Conservation (phyloP, 352 stramenopile genomes). For the Phytophthora megakarya region DNA sequence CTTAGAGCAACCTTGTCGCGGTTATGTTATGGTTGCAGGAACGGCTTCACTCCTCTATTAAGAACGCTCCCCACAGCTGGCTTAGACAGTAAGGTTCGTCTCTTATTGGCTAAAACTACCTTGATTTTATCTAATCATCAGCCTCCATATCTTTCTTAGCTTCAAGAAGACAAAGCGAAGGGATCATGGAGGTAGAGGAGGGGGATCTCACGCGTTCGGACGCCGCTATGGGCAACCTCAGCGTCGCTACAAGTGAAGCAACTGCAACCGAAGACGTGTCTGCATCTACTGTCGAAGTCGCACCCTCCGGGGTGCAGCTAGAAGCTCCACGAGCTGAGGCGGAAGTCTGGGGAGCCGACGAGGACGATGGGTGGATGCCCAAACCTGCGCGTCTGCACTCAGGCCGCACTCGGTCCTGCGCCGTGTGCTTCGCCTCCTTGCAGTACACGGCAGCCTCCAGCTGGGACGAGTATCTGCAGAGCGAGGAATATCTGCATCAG, state of each 20-base stretch:
- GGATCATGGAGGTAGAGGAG: constrained; percentile 26
- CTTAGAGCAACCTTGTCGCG: too few relatives aligned
- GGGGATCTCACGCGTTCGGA: constrained; percentile 4
- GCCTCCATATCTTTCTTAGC: constrained; percentile 18
- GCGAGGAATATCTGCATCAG: constrained; percentile 68
- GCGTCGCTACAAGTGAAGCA: neutral
- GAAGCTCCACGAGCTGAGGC: constrained; percentile 4
- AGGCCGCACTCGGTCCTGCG: constrained; percentile 76
- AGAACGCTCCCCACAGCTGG: too few relatives aligned
- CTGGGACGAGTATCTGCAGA: constrained; percentile 88
- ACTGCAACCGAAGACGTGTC: neutral
- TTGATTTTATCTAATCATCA: constrained; percentile 19
- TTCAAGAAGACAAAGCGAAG: neutral
- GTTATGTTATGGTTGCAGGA: too few relatives aligned
- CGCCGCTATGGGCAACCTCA: constrained; percentile 10
- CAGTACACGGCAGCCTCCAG: constrained; percentile 70
- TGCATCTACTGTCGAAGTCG: neutral
- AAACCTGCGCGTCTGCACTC: constrained; percentile 81
- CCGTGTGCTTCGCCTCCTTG: constrained; percentile 74
- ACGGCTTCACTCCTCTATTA: too few relatives aligned
- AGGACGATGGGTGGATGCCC: constrained; percentile 86
- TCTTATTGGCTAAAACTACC: constrained; percentile 10
- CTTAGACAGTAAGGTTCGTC: too few relatives aligned
- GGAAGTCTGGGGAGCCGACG: constrained; percentile 30
- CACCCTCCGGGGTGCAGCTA: neutral